Evolutionary conservation across 805 yeast genomes (phyloP).

Genomic region (Yamadazyma tumulicola): DNA sequence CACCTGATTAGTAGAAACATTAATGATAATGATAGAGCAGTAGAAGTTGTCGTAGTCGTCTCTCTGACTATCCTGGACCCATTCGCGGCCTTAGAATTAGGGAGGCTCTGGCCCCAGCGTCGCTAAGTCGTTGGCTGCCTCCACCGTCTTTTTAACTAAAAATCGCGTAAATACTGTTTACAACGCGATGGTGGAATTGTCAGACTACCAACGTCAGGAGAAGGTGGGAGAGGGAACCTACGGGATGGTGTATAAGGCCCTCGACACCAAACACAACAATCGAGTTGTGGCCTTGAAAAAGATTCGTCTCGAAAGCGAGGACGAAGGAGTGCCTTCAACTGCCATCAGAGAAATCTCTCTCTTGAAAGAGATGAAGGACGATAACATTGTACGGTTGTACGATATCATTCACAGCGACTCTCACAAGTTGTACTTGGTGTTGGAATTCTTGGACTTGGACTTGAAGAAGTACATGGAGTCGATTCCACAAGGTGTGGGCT

Average conservation of each 20-base stretch:
- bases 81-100: too few relatives aligned
- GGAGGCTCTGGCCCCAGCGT: too few relatives aligned
- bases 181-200: conserved; percentile 70
- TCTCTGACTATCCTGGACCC: too few relatives aligned
- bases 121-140: too few relatives aligned
- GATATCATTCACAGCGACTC: conserved; percentile 95
- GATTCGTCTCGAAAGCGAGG: conserved; percentile 92
- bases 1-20: too few relatives aligned
- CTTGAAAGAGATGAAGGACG: conserved; percentile 89
- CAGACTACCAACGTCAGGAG: conserved; percentile 90
- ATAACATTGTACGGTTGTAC: conserved; percentile 84
- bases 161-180: too few relatives aligned
- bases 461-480: conserved; percentile 96
- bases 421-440: conserved; percentile 87
- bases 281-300: conserved; percentile 95
- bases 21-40: too few relatives aligned
- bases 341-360: conserved; percentile 95
- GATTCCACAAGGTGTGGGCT: conserved; percentile 84
- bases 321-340: conserved; percentile 98
- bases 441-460: conserved; percentile 91
- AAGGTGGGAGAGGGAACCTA: conserved; percentile 98
- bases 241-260: conserved; percentile 96
- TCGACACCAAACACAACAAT: conserved; percentile 83
- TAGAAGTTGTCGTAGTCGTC: too few relatives aligned
- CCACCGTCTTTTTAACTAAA: too few relatives aligned